phyloP scores from a whole-genome alignment of 2,329 filamentous ascomycete genomes.

The Aspergillus texensis region DNA sequence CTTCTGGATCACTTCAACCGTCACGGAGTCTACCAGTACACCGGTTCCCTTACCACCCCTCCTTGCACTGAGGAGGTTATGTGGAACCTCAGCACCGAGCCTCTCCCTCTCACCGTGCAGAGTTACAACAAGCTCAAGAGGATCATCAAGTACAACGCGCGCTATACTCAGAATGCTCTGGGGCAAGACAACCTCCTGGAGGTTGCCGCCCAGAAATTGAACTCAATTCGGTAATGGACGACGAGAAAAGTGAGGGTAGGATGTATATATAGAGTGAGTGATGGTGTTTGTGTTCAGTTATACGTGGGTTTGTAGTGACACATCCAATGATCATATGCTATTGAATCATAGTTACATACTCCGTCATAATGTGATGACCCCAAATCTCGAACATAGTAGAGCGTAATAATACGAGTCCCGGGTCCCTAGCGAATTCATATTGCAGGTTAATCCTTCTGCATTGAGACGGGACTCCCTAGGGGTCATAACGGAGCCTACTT shows the following conservation, averaged over 20 bases:
- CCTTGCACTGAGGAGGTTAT: slow-evolving; percentile 60
- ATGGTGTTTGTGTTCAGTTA: neutral
- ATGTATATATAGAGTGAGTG: neutral
- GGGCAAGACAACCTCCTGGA: slow-evolving; percentile 50
- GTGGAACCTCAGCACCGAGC: slow-evolving; percentile 47
- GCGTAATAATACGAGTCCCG: too few relatives aligned
- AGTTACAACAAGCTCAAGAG: slow-evolving; percentile 57
- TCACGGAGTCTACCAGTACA: slow-evolving; percentile 53
- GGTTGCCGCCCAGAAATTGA: neutral
- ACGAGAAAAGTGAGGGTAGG: neutral
- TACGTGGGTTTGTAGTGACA: neutral
- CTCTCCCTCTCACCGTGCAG: slow-evolving; percentile 51
- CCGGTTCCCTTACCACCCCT: slow-evolving; percentile 64
- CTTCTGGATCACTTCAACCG: slow-evolving; percentile 43
- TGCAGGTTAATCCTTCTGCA: too few relatives aligned
- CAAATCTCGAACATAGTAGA: too few relatives aligned
- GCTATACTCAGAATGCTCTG: slow-evolving; percentile 56
- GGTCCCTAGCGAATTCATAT: too few relatives aligned
- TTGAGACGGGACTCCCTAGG: too few relatives aligned
- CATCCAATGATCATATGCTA: neutral
- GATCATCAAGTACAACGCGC: slow-evolving; percentile 59
- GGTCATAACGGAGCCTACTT: too few relatives aligned
- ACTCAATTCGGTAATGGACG: neutral
- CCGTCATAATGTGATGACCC: too few relatives aligned
- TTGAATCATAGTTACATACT: neutral